phyloP scores from a whole-genome alignment of 331 rosid genomes.

The Saraca asoca region DNA sequence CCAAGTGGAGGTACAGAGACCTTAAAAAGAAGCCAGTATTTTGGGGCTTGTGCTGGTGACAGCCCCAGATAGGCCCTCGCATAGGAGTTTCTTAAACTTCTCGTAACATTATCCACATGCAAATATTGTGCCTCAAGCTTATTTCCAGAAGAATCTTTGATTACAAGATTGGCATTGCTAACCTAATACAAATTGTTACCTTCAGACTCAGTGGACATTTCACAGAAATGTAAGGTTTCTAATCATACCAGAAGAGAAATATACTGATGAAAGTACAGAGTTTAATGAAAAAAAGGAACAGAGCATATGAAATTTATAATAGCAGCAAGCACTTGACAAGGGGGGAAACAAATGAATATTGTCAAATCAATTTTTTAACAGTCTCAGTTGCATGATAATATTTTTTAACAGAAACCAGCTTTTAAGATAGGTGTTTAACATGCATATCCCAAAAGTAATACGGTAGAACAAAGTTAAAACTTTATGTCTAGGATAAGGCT shows the following conservation, averaged over 20 bases:
- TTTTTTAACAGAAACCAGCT: too few relatives aligned
- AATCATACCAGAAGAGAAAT: not conserved
- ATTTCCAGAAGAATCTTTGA: conserved; percentile 72
- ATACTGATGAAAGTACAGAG: too few relatives aligned
- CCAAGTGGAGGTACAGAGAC: conserved; percentile 81
- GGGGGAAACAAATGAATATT: too few relatives aligned
- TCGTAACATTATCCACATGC: conserved; percentile 60
- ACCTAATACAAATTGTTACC: not conserved
- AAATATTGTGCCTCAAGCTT: conserved; percentile 57
- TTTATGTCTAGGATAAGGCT: too few relatives aligned
- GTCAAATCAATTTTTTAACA: too few relatives aligned
- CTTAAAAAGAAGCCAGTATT: conserved; percentile 83
- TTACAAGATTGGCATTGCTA: conserved; percentile 47
- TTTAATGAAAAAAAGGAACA: too few relatives aligned
- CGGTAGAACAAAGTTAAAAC: too few relatives aligned
- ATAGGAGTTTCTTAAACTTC: conserved; percentile 57
- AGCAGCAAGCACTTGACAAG: too few relatives aligned
- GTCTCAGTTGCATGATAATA: too few relatives aligned
- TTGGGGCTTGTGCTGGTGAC: conserved; percentile 54
- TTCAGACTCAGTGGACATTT: conserved; percentile 11
- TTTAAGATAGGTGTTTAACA: too few relatives aligned
- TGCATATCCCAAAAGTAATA: too few relatives aligned
- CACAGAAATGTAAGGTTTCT: not conserved
- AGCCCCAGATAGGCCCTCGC: conserved; percentile 69
- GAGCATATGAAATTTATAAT: too few relatives aligned